Percentiles rank a stretch among this genome's conserved stretches.
Conservation (phyloP, 805 yeast species). For the Ogataea methylovora region DNA sequence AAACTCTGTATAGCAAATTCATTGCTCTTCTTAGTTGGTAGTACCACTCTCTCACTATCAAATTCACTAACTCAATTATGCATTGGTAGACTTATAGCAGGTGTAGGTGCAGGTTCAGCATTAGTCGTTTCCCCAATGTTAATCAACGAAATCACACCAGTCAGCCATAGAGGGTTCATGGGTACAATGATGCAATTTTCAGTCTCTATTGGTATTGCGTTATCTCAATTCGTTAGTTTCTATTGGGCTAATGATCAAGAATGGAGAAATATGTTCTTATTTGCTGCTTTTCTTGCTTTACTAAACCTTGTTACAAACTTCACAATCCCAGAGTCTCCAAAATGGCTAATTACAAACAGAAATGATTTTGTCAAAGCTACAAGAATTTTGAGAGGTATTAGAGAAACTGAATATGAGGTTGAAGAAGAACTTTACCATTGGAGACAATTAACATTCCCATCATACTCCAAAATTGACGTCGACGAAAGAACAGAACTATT, state of each 20-base stretch:
- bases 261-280: constrained; percentile 29
- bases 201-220: constrained; percentile 30
- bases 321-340: constrained; percentile 32
- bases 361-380: constrained; percentile 25
- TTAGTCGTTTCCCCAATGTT: constrained; percentile 34
- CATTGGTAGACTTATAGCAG: constrained; percentile 28
- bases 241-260: constrained; percentile 28
- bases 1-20: constrained; percentile 24
- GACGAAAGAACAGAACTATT: constrained; percentile 2
- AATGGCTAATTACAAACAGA: constrained; percentile 30
- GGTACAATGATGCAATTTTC: constrained; percentile 33
- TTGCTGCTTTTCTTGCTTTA: constrained; percentile 20
- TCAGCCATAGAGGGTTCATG: constrained; percentile 32
- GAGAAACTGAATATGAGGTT: constrained; percentile 2
- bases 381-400: constrained; percentile 14
- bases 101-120: constrained; percentile 32
- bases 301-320: constrained; percentile 26
- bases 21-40: constrained; percentile 21
- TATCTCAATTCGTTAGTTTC: constrained; percentile 26
- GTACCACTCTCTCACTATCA: constrained; percentile 21
- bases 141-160: constrained; percentile 32
- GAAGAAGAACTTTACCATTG: constrained; percentile 6
- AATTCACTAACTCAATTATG: constrained; percentile 15
- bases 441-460: constrained; percentile 2
- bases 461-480: background rate